These are phyloP conservation scores for Wickerhamomyces chaumierensis DNA, from an alignment of 805 yeast species.

Conservation along the genomic window DNA sequence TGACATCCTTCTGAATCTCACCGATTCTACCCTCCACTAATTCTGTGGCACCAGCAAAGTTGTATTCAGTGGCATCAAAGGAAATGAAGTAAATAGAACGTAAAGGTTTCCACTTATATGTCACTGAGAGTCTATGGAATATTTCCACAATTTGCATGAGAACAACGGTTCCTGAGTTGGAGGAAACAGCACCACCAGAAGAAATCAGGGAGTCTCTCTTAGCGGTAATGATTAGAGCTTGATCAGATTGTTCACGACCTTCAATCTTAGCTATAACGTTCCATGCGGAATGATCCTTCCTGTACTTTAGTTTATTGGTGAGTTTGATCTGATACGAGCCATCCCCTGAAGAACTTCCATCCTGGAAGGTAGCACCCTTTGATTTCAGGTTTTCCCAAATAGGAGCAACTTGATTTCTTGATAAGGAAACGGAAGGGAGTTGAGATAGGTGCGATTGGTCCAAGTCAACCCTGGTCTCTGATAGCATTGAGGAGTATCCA, in stretches of 20 bases:
- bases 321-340: constrained; percentile 11
- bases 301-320: constrained; percentile 10
- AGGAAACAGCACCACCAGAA: constrained; percentile 61
- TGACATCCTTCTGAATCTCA: constrained; percentile 46
- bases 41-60: constrained; percentile 76
- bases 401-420: constrained; percentile 55
- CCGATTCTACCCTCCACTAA: constrained; percentile 51
- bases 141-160: constrained; percentile 61
- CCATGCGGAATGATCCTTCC: constrained; percentile 55
- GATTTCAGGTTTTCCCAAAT: constrained; percentile 20
- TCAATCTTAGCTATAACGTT: constrained; percentile 67
- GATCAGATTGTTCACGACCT: constrained; percentile 71
- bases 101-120: constrained; percentile 71
- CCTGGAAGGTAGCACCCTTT: constrained; percentile 10
- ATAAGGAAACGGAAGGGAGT: constrained; percentile 68
- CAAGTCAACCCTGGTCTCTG: constrained; percentile 29
- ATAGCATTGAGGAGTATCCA: constrained; percentile 46
- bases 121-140: constrained; percentile 50
- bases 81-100: constrained; percentile 76
- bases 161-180: constrained; percentile 66
- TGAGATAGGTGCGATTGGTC: constrained; percentile 43
- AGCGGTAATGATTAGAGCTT: constrained; percentile 72
- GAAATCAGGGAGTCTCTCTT: constrained; percentile 52
- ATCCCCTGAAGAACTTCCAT: constrained; percentile 15
- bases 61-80: constrained; percentile 73